Percentiles rank a stretch among this genome's conserved stretches.
These are phyloP conservation scores for Byssothecium circinans DNA, from an alignment of 2,329 filamentous ascomycete genomes.

Conservation along the genomic window DNA sequence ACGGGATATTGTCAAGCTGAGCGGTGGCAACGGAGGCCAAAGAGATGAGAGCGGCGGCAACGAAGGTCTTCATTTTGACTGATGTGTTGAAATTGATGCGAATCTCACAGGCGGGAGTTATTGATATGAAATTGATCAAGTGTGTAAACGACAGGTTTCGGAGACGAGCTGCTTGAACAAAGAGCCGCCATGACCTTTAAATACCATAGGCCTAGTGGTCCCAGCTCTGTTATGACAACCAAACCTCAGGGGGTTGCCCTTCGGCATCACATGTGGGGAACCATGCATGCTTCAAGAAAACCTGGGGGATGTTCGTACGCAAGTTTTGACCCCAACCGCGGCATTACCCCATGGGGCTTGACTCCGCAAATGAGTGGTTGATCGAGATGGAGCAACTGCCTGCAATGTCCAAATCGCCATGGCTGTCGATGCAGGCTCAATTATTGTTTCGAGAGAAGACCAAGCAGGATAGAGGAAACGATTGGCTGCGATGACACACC, in stretches of 20 bases:
- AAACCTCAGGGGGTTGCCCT: slow-evolving; percentile 8
- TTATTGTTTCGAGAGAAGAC: slow-evolving; percentile 25
- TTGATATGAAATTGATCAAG: slow-evolving; percentile 8
- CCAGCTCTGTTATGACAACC: neutral
- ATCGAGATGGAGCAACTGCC: slow-evolving; percentile 26
- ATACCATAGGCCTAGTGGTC: slow-evolving; percentile 5
- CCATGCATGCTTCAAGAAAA: slow-evolving; percentile 11
- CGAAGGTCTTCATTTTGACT: slow-evolving; percentile 44
- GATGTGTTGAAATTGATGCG: slow-evolving; percentile 12
- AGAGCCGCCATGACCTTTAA: slow-evolving; percentile 5
- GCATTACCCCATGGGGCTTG: slow-evolving; percentile 3
- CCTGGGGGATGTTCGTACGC: too few relatives aligned
- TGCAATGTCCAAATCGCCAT: slow-evolving; percentile 13
- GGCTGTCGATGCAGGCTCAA: slow-evolving; percentile 7
- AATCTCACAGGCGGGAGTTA: neutral
- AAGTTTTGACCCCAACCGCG: slow-evolving; percentile 7
- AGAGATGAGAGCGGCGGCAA: slow-evolving; percentile 43
- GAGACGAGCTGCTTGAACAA: slow-evolving; percentile 4
- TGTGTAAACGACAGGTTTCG: slow-evolving; percentile 14
- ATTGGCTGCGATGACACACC: slow-evolving; percentile 19
- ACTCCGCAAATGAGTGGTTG: slow-evolving; percentile 21
- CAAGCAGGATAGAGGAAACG: slow-evolving; percentile 4
- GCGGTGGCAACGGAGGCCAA: slow-evolving; percentile 50
- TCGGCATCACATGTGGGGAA: slow-evolving; percentile 26
- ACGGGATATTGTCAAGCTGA: slow-evolving; percentile 50